A percentile compares a stretch with the other conserved stretches of the same genome.
Evolutionary conservation across 805 yeast species (phyloP).

Genomic region (Candida boleticola): DNA sequence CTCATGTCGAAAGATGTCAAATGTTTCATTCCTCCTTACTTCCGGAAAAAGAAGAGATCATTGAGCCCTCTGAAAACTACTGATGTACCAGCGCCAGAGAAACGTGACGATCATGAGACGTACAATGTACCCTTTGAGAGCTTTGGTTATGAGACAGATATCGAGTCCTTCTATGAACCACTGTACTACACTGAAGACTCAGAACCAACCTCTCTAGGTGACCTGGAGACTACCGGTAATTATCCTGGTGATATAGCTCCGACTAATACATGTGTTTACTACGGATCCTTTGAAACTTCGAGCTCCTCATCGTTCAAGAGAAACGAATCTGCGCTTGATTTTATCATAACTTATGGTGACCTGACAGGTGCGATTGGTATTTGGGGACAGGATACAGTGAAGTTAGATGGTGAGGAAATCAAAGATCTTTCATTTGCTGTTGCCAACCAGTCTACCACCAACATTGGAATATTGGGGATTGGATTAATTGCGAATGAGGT

Average conservation of each 20-base stretch:
- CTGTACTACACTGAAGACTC: conserved; percentile 26
- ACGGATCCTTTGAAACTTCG: conserved; percentile 13
- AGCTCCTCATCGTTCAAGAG: conserved; percentile 7
- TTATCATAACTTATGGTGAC: conserved; percentile 57
- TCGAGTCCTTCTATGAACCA: no score
- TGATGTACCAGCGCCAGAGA: background rate
- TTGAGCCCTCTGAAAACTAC: no score
- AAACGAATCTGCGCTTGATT: conserved; percentile 5
- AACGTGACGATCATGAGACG: conserved; percentile 5
- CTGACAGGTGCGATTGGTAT: conserved; percentile 45
- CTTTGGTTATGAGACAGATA: conserved; percentile 6
- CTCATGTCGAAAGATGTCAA: conserved; percentile 27
- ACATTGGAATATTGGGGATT: conserved; percentile 71
- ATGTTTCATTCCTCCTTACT: conserved; percentile 13
- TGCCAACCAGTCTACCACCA: conserved; percentile 61
- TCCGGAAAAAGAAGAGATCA: background rate
- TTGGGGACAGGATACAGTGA: conserved; percentile 65
- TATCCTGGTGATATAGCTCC: background rate
- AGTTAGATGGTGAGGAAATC: conserved; percentile 48
- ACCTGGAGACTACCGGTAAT: background rate
- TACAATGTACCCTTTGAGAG: conserved; percentile 16
- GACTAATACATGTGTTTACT: conserved; percentile 11
- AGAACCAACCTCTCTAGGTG: no score
- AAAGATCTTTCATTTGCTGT: conserved; percentile 66
- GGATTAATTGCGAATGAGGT: conserved; percentile 69